Percentiles rank a stretch among this genome's conserved stretches.
phyloP scores from a whole-genome alignment of 208 protist genomes.

The Trypanosoma avium region DNA sequence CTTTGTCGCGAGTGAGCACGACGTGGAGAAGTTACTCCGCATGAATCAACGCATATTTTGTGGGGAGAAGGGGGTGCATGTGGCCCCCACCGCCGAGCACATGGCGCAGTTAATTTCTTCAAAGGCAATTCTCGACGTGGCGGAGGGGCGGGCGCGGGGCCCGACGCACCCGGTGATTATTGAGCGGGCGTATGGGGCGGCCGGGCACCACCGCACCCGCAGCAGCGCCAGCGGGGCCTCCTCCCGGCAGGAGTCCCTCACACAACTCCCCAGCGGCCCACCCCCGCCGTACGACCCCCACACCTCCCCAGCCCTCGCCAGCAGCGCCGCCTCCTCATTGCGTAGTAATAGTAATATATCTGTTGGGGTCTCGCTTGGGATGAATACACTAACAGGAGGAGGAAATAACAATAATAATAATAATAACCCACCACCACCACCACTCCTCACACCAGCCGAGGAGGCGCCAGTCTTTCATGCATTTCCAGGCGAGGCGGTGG shows the following conservation, averaged over 20 bases:
- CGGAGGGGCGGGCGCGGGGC: conserved; percentile 49
- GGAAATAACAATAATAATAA: too few species aligned
- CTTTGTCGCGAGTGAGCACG: conserved; percentile 48
- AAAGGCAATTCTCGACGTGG: conserved; percentile 52
- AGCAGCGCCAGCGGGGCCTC: conserved; percentile 16
- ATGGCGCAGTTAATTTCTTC: conserved; percentile 59
- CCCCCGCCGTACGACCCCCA: conserved; percentile 10
- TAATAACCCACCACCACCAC: neutral
- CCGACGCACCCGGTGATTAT: conserved; percentile 80
- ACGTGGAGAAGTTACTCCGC: conserved; percentile 46
- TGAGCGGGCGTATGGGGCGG: conserved; percentile 61
- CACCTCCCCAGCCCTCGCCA: neutral
- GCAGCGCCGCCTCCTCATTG: neutral
- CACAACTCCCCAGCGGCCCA: neutral
- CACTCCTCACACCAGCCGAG: conserved; percentile 10
- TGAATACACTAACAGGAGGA: too few species aligned
- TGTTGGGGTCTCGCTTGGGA: too few species aligned
- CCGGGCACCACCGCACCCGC: conserved; percentile 8
- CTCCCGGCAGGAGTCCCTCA: neutral
- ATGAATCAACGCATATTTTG: conserved; percentile 86
- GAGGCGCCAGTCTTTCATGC: conserved; percentile 25
- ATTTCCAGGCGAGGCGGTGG: conserved; percentile 30
- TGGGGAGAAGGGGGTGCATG: conserved; percentile 57
- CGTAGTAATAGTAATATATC: conserved; percentile 27
- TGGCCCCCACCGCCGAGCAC: conserved; percentile 45